phyloP scores from a whole-genome alignment of 108 stramenopile species.

The Fragilaria crotonensis region DNA sequence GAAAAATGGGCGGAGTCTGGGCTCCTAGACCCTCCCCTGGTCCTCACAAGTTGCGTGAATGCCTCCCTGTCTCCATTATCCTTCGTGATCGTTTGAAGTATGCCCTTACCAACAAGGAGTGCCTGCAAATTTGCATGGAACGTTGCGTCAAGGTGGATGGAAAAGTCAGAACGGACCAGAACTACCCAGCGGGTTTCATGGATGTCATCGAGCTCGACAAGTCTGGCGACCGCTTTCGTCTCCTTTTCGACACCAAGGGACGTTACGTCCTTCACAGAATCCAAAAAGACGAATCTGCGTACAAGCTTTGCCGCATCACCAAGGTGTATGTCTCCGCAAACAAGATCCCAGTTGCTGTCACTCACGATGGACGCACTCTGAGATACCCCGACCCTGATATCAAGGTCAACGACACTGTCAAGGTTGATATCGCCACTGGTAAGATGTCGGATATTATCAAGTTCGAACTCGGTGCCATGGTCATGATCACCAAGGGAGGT shows the following conservation, averaged over 20 bases:
- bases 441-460: conserved; percentile 92
- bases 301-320: conserved; percentile 98
- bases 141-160: conserved; percentile 97
- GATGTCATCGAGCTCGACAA: conserved; percentile 95
- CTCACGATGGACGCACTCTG: conserved; percentile 99
- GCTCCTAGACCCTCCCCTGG: conserved; percentile 94
- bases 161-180: conserved; percentile 97
- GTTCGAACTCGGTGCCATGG: conserved; percentile 95
- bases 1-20: conserved; percentile 98
- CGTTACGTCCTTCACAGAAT: conserved; percentile 95
- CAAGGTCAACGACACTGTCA: conserved; percentile 98
- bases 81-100: conserved; percentile 99
- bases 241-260: conserved; percentile 98
- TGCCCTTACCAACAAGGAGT: conserved; percentile 97
- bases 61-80: conserved; percentile 93
- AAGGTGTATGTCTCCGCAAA: conserved; percentile 83
- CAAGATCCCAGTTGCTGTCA: conserved; percentile 97
- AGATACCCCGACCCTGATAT: conserved; percentile 98
- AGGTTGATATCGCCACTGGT: conserved; percentile 93
- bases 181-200: conserved; percentile 99
- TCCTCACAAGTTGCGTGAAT: conserved; percentile 98
- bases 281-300: conserved; percentile 85
- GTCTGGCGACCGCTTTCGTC: conserved; percentile 94
- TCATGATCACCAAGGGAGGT: conserved; percentile 94
- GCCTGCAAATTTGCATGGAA: conserved; percentile 98